A percentile compares a stretch with the other conserved stretches of the same genome.
These are phyloP conservation scores for Cronartium quercuum DNA, from an alignment of 1,284 basidiomycete genomes.

Conservation along the genomic window DNA sequence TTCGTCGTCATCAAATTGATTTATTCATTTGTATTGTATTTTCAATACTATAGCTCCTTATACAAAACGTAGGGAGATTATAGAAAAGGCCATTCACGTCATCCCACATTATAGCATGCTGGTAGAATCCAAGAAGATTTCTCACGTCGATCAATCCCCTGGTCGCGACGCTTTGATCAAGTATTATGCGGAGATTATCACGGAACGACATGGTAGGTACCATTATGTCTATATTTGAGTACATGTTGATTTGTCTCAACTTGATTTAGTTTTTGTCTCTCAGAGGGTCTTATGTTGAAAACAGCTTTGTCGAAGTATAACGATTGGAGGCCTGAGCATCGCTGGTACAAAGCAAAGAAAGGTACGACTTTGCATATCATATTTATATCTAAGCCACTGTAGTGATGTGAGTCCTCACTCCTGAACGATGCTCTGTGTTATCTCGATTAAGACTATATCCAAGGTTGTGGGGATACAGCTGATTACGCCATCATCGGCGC, in stretches of 20 bases:
- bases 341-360: constrained; percentile 69
- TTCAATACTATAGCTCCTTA: constrained; percentile 53
- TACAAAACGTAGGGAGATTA: constrained; percentile 56
- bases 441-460: constrained; percentile 72
- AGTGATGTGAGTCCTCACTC: background rate
- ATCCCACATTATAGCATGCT: constrained; percentile 56
- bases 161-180: constrained; percentile 29
- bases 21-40: background rate
- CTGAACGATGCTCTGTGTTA: constrained; percentile 39
- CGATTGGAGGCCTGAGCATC: constrained; percentile 53
- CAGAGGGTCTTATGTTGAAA: constrained; percentile 68
- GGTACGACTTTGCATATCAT: background rate
- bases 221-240: too few relatives aligned
- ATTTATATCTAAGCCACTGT: background rate
- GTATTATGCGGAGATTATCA: constrained; percentile 41
- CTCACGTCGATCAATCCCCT: background rate
- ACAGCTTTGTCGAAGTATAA: constrained; percentile 62
- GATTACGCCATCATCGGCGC: constrained; percentile 71
- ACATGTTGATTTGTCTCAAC: too few relatives aligned
- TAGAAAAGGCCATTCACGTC: constrained; percentile 58
- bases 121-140: constrained; percentile 24
- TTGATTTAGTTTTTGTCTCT: background rate
- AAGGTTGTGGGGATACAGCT: constrained; percentile 69
- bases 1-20: background rate
- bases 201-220: constrained; percentile 27